Conservation (phyloP, 2,329 filamentous ascomycete species). For the Myriosclerotinia scirpicola region DNA sequence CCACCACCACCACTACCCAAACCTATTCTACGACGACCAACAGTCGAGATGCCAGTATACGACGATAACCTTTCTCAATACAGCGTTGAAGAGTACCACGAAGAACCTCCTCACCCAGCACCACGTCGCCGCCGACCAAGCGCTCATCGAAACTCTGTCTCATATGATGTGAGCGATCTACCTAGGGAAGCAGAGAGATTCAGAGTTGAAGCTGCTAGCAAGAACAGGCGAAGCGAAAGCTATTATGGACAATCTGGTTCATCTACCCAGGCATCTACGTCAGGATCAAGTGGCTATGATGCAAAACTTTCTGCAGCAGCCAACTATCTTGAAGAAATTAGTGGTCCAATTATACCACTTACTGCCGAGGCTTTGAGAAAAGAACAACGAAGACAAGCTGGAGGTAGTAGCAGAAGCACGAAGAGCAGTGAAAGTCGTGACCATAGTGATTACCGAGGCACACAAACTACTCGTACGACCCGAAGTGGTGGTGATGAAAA, state of each 20-base stretch:
- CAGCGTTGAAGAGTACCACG: constrained; percentile 15
- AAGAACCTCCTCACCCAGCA: constrained; percentile 17
- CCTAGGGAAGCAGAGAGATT: constrained; percentile 26
- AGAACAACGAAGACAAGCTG: constrained; percentile 47
- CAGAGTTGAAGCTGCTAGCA: constrained; percentile 34
- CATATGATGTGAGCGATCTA: constrained; percentile 34
- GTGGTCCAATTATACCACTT: constrained; percentile 49
- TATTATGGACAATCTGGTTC: constrained; percentile 35
- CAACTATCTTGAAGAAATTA: constrained; percentile 55
- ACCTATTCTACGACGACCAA: constrained; percentile 18
- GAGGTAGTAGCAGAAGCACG: constrained; percentile 54
- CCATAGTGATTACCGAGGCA: constrained; percentile 62
- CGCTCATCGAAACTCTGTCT: constrained; percentile 34
- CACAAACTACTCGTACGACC: constrained; percentile 61
- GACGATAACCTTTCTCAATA: constrained; percentile 4
- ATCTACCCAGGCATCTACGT: constrained; percentile 16
- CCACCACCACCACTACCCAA: constrained; percentile 32
- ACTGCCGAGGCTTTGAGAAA: constrained; percentile 54
- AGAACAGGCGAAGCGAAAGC: constrained; percentile 34
- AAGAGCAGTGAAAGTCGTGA: constrained; percentile 60
- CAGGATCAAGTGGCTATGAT: constrained; percentile 43
- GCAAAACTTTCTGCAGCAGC: constrained; percentile 48
- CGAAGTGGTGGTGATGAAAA: constrained; percentile 48
- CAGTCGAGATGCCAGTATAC: constrained; percentile 10
- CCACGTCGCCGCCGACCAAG: constrained; percentile 33